Base-by-base conservation (phyloP, 441 rosid genomes). In the Melastoma candidum region DNA sequence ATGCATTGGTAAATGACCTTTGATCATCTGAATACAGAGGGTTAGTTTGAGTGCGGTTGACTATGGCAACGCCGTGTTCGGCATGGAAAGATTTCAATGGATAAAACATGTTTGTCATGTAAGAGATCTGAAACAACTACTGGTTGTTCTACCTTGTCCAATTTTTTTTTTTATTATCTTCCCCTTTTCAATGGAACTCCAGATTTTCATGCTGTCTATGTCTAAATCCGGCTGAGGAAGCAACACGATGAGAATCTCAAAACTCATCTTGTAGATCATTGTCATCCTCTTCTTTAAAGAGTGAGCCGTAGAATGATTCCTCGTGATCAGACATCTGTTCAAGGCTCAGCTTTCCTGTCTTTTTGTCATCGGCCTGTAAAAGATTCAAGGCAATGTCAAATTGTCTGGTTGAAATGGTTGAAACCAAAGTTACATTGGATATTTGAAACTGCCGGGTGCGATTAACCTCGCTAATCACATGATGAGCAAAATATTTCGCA, bases 321-420 rank as follows among this genome's bases (percentile, higher is more conserved):
- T 78, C 80, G 26, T 82, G 89, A 53, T 75, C 61, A 26, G 81
- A 53, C 78, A 84, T 80, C 67, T 87, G 89, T 10, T 71, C 71
- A 11, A 87, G 65, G 13, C 77, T 67, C 64, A 84, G 53, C 11
- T 68, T 56, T 17, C 82, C 81, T 65, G 81, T 85, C 64, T 59
- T 59, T 63, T 80, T 59, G 26, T 78, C 87, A 65, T 84, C 93
- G 1, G 84, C 81, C 95, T 84, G 64, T 13, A 68, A 57, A 26
- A 17, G 22, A 0, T 17, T 17, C 22, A 17, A 17, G 22, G 22
- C 22, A 17, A 17, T 17, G 22, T 17, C 22, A 17, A 17, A 17
- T 17, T 17, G 22, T 17, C 22, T 17, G 22, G 1, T 17, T 17
- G 22, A 17, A 17, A 17, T 17, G 22, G 22, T 17, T 17, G 22